These are phyloP conservation scores for Aspergillus campestris DNA, from an alignment of 495 filamentous ascomycete species.

Conservation along the genomic window DNA sequence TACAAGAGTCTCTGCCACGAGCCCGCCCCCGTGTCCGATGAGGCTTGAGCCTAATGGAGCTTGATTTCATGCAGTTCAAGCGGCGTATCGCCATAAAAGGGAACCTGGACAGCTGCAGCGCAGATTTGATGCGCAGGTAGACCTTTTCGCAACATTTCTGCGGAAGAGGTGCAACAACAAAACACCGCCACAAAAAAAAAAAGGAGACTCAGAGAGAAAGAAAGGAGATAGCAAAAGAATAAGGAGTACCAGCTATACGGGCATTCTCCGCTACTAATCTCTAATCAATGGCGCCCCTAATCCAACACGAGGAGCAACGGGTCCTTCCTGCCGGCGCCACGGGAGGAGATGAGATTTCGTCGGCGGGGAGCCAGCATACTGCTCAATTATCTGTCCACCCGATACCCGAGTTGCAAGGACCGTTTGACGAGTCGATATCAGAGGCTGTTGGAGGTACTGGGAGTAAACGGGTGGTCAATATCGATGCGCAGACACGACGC, in stretches of 20 bases:
- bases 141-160: no score
- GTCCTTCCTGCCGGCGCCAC: constrained; percentile 2
- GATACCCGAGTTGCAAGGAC: constrained; percentile 75
- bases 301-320: not conserved
- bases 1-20: not conserved
- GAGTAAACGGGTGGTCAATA: constrained; percentile 42
- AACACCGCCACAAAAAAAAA: no score
- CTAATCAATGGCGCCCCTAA: not conserved
- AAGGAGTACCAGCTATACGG: no score
- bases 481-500: constrained; percentile 60
- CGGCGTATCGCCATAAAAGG: not conserved
- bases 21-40: not conserved
- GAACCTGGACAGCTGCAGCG: not conserved
- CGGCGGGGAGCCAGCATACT: not conserved
- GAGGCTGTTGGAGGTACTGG: constrained; percentile 51
- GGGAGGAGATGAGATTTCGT: not conserved
- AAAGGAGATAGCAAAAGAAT: no score
- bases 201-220: no score
- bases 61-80: not conserved
- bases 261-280: no score
- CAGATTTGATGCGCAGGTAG: not conserved
- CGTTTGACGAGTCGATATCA: constrained; percentile 85
- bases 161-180: no score
- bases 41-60: not conserved
- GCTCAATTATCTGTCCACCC: constrained; percentile 57